Conservation (phyloP, 805 yeast genomes). For the Lipomyces sp. region DNA sequence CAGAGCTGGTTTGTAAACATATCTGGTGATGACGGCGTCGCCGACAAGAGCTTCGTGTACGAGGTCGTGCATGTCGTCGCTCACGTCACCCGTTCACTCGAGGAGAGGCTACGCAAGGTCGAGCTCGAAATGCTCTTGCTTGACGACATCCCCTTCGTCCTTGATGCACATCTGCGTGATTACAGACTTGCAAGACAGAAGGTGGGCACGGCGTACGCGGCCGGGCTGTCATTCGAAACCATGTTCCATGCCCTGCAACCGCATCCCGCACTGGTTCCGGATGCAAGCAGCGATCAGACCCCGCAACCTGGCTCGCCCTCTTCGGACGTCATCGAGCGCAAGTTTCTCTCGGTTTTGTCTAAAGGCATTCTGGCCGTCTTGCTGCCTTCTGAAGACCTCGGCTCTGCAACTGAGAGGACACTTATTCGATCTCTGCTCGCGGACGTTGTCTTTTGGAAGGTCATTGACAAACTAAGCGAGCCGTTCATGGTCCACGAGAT, state of each 20-base stretch:
- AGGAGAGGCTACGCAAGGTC: conserved; percentile 34
- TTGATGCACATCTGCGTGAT: conserved; percentile 42
- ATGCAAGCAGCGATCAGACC: neutral
- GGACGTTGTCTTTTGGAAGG: conserved; percentile 44
- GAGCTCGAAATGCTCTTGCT: conserved; percentile 42
- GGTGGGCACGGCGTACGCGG: conserved; percentile 37
- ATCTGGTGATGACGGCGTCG: conserved; percentile 33
- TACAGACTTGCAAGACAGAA: conserved; percentile 35
- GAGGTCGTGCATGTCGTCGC: conserved; percentile 45
- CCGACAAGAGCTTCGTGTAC: conserved; percentile 43
- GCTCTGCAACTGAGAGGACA: conserved; percentile 42
- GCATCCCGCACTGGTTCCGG: conserved; percentile 38
- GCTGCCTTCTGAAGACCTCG: conserved; percentile 44
- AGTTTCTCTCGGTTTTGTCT: conserved; percentile 41
- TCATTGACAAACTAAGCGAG: conserved; percentile 47
- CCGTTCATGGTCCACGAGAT: conserved; percentile 54
- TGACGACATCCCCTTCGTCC: conserved; percentile 46
- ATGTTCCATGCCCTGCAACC: conserved; percentile 40
- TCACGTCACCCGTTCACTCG: conserved; percentile 43
- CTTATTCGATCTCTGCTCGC: conserved; percentile 44
- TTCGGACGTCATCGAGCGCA: conserved; percentile 29
- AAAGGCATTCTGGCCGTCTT: conserved; percentile 39
- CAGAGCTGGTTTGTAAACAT: conserved; percentile 46
- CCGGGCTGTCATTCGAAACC: conserved; percentile 36
- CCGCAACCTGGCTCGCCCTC: neutral